Evolutionary conservation across 345 rosid species (phyloP).

Genomic region (Lepidium aucheri): DNA sequence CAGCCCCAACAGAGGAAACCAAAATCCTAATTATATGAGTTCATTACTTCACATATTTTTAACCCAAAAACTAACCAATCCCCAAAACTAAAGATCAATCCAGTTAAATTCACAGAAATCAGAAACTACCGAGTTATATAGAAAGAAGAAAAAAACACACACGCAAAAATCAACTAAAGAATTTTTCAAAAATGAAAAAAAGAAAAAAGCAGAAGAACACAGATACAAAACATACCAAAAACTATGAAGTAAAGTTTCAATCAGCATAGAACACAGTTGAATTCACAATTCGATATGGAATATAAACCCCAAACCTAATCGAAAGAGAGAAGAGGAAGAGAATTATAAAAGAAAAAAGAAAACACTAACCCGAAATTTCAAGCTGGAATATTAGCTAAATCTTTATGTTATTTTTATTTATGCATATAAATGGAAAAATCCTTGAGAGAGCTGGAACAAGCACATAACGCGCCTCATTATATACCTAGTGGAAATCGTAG

Average conservation of each 20-base stretch:
- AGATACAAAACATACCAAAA: conserved; percentile 19
- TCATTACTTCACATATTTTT: too few relatives aligned
- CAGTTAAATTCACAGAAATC: too few relatives aligned
- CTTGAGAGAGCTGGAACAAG: neutral
- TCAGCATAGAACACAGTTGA: neutral
- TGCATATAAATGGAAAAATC: conserved; percentile 6
- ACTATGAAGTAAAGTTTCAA: conserved; percentile 12
- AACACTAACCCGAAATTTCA: conserved; percentile 3
- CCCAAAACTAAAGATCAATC: too few relatives aligned
- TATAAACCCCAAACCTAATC: neutral
- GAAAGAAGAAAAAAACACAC: too few relatives aligned
- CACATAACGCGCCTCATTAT: conserved; percentile 1
- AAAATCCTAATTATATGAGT: too few relatives aligned
- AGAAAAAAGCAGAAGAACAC: neutral
- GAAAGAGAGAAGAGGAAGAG: neutral
- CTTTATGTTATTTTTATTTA: neutral
- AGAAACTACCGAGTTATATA: too few relatives aligned
- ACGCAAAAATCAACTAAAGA: too few relatives aligned
- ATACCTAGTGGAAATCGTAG: conserved; percentile 10
- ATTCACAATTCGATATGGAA: neutral
- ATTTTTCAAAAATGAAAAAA: too few relatives aligned
- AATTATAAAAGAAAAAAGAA: neutral
- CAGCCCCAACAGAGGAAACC: too few relatives aligned
- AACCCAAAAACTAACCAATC: too few relatives aligned
- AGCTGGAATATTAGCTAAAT: conserved; percentile 6